Conservation (phyloP, 2,329 filamentous ascomycete species). For the Fusarium irregulare region DNA sequence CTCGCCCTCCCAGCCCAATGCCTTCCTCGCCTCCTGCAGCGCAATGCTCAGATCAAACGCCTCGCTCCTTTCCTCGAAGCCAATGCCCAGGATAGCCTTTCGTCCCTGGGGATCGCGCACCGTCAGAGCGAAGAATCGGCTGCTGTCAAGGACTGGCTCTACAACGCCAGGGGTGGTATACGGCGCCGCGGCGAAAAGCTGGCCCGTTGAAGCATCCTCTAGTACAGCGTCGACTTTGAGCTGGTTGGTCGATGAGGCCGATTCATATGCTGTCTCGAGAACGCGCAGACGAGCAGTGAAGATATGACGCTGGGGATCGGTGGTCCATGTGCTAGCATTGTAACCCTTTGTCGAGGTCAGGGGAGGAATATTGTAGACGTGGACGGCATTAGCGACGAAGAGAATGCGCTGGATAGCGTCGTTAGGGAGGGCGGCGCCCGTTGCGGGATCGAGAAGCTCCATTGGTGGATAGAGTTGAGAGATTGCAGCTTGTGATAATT, state of each 20-base stretch:
- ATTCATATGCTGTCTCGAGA: slow-evolving; percentile 75
- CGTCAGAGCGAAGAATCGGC: slow-evolving; percentile 84
- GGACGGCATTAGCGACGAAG: slow-evolving; percentile 78
- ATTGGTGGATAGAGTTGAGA: slow-evolving; percentile 52
- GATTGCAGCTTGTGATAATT: not conserved
- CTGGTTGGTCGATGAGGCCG: slow-evolving; percentile 56
- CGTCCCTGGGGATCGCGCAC: slow-evolving; percentile 80
- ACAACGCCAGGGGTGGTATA: slow-evolving; percentile 75
- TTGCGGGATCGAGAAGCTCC: slow-evolving; percentile 77
- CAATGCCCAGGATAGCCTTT: slow-evolving; percentile 84
- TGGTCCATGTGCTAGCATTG: slow-evolving; percentile 81
- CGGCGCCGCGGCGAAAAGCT: slow-evolving; percentile 86
- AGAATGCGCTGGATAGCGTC: slow-evolving; percentile 88
- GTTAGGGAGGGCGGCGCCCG: slow-evolving; percentile 72
- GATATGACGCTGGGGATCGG: slow-evolving; percentile 77
- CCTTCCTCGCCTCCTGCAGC: slow-evolving; percentile 80
- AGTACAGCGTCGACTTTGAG: slow-evolving; percentile 81
- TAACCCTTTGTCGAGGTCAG: slow-evolving; percentile 82
- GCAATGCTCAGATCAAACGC: slow-evolving; percentile 88
- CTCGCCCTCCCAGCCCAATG: slow-evolving; percentile 68
- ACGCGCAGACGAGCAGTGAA: slow-evolving; percentile 86
- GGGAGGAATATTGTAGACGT: slow-evolving; percentile 90
- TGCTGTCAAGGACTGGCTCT: slow-evolving; percentile 82
- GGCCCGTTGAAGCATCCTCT: slow-evolving; percentile 77
- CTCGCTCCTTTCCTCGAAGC: slow-evolving; percentile 87